Conservation (phyloP, 495 filamentous ascomycete genomes). For the Clavariopsis aquatica region DNA sequence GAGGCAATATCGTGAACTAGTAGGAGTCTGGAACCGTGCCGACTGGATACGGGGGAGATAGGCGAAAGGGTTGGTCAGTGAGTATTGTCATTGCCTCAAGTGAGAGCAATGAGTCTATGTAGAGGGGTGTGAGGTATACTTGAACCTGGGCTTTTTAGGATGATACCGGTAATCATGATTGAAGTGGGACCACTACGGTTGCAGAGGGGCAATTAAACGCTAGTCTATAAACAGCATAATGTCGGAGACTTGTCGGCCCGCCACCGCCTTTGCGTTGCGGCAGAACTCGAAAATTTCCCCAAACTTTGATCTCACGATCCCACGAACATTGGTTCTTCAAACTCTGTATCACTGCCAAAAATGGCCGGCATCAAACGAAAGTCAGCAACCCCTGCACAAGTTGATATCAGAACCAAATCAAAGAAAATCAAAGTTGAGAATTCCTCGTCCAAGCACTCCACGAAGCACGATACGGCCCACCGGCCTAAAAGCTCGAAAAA, state of each 20-base stretch:
- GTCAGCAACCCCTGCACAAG: constrained; percentile 6
- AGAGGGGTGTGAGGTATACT: not conserved
- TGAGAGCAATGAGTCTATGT: not conserved
- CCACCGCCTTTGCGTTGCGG: not conserved
- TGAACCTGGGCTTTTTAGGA: not conserved
- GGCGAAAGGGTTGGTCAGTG: constrained; percentile 10
- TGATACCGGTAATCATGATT: no score
- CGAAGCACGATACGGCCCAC: constrained; percentile 14
- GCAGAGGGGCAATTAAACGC: not conserved
- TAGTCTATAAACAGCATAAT: not conserved
- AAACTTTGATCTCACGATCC: not conserved
- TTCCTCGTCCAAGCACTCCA: constrained; percentile 10
- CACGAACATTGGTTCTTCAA: not conserved
- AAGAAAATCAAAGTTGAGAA: constrained; percentile 36
- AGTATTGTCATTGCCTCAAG: not conserved
- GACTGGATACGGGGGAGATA: constrained; percentile 16
- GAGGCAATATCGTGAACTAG: constrained; percentile 14
- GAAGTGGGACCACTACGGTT: no score
- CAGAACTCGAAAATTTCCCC: not conserved
- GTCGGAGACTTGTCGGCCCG: not conserved
- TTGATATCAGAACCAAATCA: not conserved
- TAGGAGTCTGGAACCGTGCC: not conserved
- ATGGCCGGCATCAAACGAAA: constrained; percentile 38
- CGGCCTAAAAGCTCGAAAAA: constrained; percentile 15
- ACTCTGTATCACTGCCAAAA: not conserved